phyloP scores from a whole-genome alignment of 2,329 filamentous ascomycete genomes.

The Hymenoscyphus fraxineus region DNA sequence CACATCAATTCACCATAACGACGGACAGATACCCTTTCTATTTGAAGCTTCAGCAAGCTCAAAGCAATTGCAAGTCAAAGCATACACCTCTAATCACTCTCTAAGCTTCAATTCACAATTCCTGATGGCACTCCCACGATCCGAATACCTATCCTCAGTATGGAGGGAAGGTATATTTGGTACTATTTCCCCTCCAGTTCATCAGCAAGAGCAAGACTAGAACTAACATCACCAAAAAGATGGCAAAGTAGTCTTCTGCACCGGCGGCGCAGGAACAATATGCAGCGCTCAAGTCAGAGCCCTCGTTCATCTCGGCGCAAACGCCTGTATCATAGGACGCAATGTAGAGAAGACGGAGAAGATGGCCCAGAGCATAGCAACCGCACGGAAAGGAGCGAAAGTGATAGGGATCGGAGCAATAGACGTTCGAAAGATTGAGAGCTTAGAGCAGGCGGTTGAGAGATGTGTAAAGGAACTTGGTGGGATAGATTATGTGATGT shows the following conservation, averaged over 20 bases:
- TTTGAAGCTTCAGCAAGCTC: background rate
- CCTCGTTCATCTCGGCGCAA: constrained; percentile 82
- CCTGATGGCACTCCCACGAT: constrained; percentile 51
- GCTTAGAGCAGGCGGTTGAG: constrained; percentile 70
- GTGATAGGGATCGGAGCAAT: constrained; percentile 82
- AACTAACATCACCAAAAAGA: constrained; percentile 46
- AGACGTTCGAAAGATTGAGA: constrained; percentile 71
- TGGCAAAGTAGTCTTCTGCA: constrained; percentile 89
- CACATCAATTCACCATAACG: background rate
- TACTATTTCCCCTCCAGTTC: constrained; percentile 37
- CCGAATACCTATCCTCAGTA: constrained; percentile 73
- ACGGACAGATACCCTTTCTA: background rate
- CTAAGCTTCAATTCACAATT: background rate
- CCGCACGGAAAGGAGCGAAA: constrained; percentile 71
- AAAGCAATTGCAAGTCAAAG: background rate
- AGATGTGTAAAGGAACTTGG: constrained; percentile 79
- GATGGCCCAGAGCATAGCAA: constrained; percentile 77
- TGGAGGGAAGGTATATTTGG: constrained; percentile 88
- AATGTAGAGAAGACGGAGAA: constrained; percentile 83
- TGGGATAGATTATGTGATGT: constrained; percentile 90
- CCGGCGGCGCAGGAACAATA: constrained; percentile 88
- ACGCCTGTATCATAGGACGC: constrained; percentile 91
- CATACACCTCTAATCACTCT: background rate
- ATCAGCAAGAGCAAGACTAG: constrained; percentile 13
- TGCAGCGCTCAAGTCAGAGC: constrained; percentile 92